These are phyloP conservation scores for Hypoxylon sp. DNA, from an alignment of 2,329 filamentous ascomycete genomes.

Conservation along the genomic window DNA sequence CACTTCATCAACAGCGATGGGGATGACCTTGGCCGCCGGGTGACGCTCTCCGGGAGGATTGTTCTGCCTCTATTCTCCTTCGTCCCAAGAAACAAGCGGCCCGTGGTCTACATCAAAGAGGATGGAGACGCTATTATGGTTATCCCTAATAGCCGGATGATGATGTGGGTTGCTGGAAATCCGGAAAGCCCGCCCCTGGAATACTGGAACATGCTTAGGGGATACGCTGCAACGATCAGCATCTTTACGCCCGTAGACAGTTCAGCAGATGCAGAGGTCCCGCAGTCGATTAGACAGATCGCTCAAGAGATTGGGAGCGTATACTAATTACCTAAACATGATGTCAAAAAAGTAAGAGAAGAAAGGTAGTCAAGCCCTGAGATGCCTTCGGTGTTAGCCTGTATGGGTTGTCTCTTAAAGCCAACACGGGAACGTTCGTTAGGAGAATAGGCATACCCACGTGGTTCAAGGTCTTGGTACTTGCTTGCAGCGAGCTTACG, in stretches of 20 bases:
- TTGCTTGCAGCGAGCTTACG: background rate
- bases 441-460: background rate
- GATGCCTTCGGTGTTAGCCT: background rate
- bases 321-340: background rate
- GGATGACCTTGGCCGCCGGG: background rate
- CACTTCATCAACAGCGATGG: conserved; percentile 16
- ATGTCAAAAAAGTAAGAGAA: background rate
- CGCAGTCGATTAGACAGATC: background rate
- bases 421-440: background rate
- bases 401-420: background rate
- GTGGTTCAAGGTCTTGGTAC: background rate
- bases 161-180: conserved; percentile 11
- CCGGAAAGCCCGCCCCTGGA: background rate
- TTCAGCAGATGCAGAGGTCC: background rate
- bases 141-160: conserved; percentile 20
- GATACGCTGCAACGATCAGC: conserved; percentile 6
- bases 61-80: conserved; percentile 14
- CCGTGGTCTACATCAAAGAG: conserved; percentile 11
- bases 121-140: background rate
- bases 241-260: background rate
- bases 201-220: conserved; percentile 12
- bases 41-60: background rate
- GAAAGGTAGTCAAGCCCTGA: background rate
- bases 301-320: conserved; percentile 11
- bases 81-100: conserved; percentile 1